Percentiles rank a stretch among this genome's conserved stretches.
Conservation (phyloP, 2,329 filamentous ascomycete species). For the Paecilomyces sp. region DNA sequence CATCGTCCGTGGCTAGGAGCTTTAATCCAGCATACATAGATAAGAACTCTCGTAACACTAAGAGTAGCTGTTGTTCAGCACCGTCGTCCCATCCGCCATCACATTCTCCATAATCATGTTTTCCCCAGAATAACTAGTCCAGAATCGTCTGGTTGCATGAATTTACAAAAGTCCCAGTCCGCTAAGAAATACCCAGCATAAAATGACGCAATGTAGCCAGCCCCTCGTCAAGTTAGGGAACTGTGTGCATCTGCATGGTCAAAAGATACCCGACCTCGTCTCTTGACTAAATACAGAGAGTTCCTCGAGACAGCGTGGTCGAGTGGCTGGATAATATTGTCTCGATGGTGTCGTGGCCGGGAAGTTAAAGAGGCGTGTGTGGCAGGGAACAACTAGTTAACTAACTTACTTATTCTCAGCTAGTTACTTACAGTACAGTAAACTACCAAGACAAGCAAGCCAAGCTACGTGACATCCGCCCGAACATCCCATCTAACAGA, state of each 20-base stretch:
- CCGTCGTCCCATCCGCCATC: too few relatives aligned
- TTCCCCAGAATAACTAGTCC: too few relatives aligned
- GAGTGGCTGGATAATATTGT: background rate
- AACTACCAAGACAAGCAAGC: too few relatives aligned
- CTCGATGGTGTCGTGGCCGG: background rate
- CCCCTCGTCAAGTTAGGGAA: background rate
- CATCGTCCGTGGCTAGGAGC: too few relatives aligned
- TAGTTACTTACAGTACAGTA: too few relatives aligned
- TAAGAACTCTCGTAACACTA: background rate
- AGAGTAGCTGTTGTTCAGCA: too few relatives aligned
- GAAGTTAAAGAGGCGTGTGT: background rate
- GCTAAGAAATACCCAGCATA: too few relatives aligned
- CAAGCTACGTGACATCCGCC: background rate
- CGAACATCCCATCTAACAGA: background rate
- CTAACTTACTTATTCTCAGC: background rate
- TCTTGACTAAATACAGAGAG: background rate
- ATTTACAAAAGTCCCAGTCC: too few relatives aligned
- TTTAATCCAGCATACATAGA: background rate
- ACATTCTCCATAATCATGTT: too few relatives aligned
- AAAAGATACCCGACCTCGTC: background rate
- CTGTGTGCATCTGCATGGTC: background rate
- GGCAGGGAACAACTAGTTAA: background rate
- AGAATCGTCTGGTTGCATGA: too few relatives aligned
- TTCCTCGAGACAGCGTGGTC: too few relatives aligned
- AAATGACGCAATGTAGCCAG: too few relatives aligned